These are phyloP conservation scores for Aspergillus sclerotioniger DNA, from an alignment of 495 filamentous ascomycete genomes.

Conservation along the genomic window DNA sequence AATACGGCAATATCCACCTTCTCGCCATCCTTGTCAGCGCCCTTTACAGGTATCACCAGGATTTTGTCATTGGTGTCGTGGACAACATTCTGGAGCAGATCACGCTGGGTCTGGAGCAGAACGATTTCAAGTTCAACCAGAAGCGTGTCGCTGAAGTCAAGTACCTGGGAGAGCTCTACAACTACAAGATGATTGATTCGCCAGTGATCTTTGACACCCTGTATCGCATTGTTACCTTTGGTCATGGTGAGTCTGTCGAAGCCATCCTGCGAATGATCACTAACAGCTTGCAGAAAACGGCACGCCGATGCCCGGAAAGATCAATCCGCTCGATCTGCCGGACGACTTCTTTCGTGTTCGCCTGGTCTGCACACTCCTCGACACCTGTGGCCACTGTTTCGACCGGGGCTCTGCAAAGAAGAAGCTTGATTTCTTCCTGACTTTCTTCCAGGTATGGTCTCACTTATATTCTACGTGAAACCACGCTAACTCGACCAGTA, in stretches of 20 bases:
- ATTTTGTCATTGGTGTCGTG: constrained; percentile 82
- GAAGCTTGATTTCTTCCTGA: constrained; percentile 97
- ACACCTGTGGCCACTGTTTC: constrained; percentile 95
- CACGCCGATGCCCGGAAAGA: constrained; percentile 71
- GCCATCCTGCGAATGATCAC: background rate
- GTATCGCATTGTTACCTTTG: constrained; percentile 91
- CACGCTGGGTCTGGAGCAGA: constrained; percentile 83
- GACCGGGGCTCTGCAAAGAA: constrained; percentile 90
- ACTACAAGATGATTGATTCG: constrained; percentile 96
- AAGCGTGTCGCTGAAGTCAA: constrained; percentile 93
- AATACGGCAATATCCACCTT: constrained; percentile 95
- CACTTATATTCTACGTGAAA: background rate
- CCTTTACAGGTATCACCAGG: constrained; percentile 85
- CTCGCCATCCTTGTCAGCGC: constrained; percentile 88
- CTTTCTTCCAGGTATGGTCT: constrained; percentile 73
- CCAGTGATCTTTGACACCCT: constrained; percentile 93
- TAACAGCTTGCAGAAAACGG: constrained; percentile 56
- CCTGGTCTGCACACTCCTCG: constrained; percentile 81
- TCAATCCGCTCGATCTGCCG: constrained; percentile 75
- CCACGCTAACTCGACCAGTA: constrained; percentile 53
- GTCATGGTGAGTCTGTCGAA: constrained; percentile 59
- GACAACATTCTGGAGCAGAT: constrained; percentile 90
- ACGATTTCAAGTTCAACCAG: constrained; percentile 98
- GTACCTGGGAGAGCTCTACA: constrained; percentile 95
- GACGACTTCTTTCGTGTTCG: constrained; percentile 97